Evolutionary conservation across 805 yeast genomes (phyloP).

Genomic region (Isabelozyma heimii): DNA sequence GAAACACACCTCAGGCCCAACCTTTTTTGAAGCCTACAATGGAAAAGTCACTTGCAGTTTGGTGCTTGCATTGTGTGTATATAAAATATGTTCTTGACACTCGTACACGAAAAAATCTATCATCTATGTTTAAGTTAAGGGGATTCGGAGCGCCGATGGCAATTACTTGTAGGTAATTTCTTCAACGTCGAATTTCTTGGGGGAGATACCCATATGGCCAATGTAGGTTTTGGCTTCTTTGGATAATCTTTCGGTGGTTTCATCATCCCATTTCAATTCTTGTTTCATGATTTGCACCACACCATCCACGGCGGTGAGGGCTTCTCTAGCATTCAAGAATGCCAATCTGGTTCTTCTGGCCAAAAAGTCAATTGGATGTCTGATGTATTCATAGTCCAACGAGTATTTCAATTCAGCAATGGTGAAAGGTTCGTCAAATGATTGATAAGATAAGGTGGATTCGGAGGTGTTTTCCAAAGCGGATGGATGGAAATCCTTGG

Average conservation of each 20-base stretch:
- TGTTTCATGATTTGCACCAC: slow-evolving; percentile 83
- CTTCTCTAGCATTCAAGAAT: slow-evolving; percentile 83
- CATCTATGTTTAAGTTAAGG: background rate
- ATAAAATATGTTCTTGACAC: too few species aligned
- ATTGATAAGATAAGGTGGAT: slow-evolving; percentile 43
- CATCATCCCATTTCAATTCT: slow-evolving; percentile 71
- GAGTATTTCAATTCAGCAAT: slow-evolving; percentile 87
- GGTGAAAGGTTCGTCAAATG: slow-evolving; percentile 80
- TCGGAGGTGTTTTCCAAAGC: slow-evolving; percentile 18
- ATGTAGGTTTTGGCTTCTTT: slow-evolving; percentile 54
- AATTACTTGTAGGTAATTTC: background rate
- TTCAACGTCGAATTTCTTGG: slow-evolving; percentile 22
- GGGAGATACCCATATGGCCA: slow-evolving; percentile 55
- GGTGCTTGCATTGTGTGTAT: too few species aligned
- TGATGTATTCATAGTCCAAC: slow-evolving; percentile 75
- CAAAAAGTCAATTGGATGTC: slow-evolving; percentile 86
- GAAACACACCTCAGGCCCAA: too few species aligned
- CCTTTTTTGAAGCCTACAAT: too few species aligned
- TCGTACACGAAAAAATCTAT: background rate
- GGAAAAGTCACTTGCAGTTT: too few species aligned
- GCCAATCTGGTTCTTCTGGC: slow-evolving; percentile 94
- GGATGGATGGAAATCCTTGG: slow-evolving; percentile 28
- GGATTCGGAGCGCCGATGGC: background rate
- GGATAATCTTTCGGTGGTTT: slow-evolving; percentile 53
- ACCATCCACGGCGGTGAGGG: slow-evolving; percentile 74